Conservation (phyloP, 805 yeast species). For the Suhomyces sp. region DNA sequence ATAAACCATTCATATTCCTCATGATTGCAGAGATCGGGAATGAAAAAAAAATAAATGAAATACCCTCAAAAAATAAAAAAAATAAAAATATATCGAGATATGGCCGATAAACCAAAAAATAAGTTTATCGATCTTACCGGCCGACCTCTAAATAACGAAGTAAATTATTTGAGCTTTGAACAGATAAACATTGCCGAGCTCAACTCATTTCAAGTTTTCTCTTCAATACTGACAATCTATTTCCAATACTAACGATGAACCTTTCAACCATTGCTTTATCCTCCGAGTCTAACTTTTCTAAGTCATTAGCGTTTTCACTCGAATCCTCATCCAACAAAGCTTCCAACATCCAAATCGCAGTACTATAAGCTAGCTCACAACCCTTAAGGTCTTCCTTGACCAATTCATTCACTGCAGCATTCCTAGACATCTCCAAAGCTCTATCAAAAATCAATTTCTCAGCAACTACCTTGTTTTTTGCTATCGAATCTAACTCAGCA, state of each 20-base stretch:
- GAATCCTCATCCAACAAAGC: constrained; percentile 62
- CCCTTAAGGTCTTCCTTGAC: constrained; percentile 67
- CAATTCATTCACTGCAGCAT: constrained; percentile 86
- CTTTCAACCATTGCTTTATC: constrained; percentile 75
- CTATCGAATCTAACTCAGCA: background rate
- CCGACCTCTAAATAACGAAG: background rate
- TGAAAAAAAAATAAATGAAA: background rate
- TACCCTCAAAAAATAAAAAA: background rate
- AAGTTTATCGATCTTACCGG: background rate
- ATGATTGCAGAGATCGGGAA: background rate
- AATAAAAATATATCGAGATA: background rate
- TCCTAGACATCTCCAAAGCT: constrained; percentile 88
- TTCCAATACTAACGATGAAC: constrained; percentile 79
- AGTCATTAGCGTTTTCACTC: constrained; percentile 9
- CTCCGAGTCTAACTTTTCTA: constrained; percentile 58
- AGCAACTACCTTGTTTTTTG: constrained; percentile 46
- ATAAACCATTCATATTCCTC: background rate
- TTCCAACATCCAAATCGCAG: constrained; percentile 94
- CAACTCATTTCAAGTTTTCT: constrained; percentile 42
- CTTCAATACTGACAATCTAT: constrained; percentile 68
- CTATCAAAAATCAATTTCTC: constrained; percentile 89
- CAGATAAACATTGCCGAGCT: background rate
- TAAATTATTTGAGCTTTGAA: background rate
- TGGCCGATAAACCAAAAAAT: background rate
- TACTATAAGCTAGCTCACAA: constrained; percentile 86